Evolutionary conservation across 768 basidiomycete species (phyloP).

Genomic region (Leccinum ochraceum): DNA sequence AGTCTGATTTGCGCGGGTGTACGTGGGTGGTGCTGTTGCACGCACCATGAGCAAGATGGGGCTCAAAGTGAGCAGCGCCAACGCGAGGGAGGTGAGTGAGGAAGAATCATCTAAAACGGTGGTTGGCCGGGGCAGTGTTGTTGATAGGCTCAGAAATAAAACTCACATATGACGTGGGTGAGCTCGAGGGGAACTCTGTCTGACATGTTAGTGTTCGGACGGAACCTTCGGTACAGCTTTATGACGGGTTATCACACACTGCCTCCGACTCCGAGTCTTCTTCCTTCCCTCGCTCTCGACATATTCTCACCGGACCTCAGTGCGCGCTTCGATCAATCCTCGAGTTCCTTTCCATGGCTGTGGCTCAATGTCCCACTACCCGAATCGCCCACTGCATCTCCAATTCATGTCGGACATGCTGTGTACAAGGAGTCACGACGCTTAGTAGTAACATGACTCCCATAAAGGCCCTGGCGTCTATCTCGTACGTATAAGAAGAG

Average conservation of each 20-base stretch:
- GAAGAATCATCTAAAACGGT: conserved; percentile 58
- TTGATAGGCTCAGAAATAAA: not conserved
- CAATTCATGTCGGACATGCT: conserved; percentile 1
- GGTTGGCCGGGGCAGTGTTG: conserved; percentile 4
- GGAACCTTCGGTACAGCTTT: not conserved
- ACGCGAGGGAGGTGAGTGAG: conserved; percentile 53
- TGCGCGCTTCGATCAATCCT: not conserved
- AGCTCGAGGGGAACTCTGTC: conserved; percentile 54
- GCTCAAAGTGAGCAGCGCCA: conserved; percentile 66
- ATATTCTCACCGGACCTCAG: not conserved
- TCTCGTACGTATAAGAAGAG: conserved; percentile 15
- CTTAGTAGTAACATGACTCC: not conserved
- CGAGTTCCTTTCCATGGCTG: not conserved
- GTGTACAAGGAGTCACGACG: conserved; percentile 16
- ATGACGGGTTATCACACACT: not conserved
- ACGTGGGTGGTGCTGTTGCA: not conserved
- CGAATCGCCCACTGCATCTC: not conserved
- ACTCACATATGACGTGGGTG: conserved; percentile 67
- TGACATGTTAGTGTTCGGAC: conserved; percentile 5
- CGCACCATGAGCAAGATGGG: conserved; percentile 74
- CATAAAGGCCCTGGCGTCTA: not conserved
- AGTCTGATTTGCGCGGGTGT: conserved; percentile 5
- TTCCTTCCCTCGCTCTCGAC: not conserved
- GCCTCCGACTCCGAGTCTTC: not conserved
- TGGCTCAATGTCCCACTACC: not conserved